phyloP scores from a whole-genome alignment of 2,329 filamentous ascomycete genomes.

The Ustilaginoidea virens region DNA sequence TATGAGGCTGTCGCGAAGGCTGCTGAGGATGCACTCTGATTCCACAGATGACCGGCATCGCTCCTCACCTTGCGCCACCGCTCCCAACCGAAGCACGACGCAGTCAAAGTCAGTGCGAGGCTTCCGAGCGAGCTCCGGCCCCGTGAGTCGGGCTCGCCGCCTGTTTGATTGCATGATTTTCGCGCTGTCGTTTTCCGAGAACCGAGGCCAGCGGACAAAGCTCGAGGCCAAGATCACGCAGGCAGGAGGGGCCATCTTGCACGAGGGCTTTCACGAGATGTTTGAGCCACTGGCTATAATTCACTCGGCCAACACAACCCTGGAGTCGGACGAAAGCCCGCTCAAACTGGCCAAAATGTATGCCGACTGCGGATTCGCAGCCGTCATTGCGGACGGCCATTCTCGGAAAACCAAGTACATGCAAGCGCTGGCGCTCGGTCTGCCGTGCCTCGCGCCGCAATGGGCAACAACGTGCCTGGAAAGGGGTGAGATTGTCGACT shows the following conservation, averaged over 20 bases:
- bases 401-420: constrained; percentile 85
- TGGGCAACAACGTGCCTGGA: constrained; percentile 66
- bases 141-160: constrained; percentile 11
- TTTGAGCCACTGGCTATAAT: constrained; percentile 39
- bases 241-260: constrained; percentile 58
- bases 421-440: constrained; percentile 77
- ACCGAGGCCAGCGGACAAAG: constrained; percentile 22
- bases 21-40: constrained; percentile 19
- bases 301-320: constrained; percentile 15
- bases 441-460: constrained; percentile 70
- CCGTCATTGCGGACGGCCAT: constrained; percentile 72
- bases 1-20: constrained; percentile 10
- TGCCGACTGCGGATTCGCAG: constrained; percentile 55
- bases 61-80: constrained; percentile 21
- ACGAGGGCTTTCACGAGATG: constrained; percentile 65
- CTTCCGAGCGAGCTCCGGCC: constrained; percentile 13
- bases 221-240: constrained; percentile 48
- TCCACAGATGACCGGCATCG: constrained; percentile 33
- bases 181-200: constrained; percentile 54
- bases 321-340: constrained; percentile 13
- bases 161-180: constrained; percentile 77
- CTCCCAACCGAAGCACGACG: constrained; percentile 22
- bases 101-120: constrained; percentile 13
- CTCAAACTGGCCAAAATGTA: constrained; percentile 40
- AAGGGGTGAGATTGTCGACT: constrained; percentile 48